Percentiles rank a stretch among this genome's conserved stretches.
Evolutionary conservation across 331 rosid species (phyloP).

Genomic region (Acacia pycnantha): DNA sequence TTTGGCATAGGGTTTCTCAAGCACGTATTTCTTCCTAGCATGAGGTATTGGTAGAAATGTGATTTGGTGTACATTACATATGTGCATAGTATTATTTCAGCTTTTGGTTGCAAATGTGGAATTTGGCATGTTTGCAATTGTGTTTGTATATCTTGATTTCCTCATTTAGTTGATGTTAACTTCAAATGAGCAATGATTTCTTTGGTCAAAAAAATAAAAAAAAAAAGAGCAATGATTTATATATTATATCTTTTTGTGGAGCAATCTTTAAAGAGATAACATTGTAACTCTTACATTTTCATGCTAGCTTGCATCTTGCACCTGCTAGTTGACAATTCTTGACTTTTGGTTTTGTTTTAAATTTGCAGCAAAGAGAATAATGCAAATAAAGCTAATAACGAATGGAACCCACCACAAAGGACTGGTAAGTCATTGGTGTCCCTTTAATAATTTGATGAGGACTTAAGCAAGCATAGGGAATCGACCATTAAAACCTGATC

Average conservation of each 20-base stretch:
- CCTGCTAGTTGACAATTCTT: not conserved
- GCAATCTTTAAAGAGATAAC: not conserved
- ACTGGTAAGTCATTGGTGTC: slow-evolving; percentile 51
- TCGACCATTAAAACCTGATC: not conserved
- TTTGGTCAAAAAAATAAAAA: not conserved
- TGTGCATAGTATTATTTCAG: not conserved
- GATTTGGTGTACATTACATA: not conserved
- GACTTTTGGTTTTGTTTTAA: not conserved
- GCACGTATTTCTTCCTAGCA: not conserved
- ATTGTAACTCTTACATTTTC: not conserved
- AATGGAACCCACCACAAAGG: slow-evolving; percentile 69
- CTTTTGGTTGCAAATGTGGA: not conserved
- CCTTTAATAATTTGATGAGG: not conserved
- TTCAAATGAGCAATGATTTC: not conserved
- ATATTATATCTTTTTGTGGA: not conserved
- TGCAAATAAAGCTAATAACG: slow-evolving; percentile 54
- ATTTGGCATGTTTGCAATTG: not conserved
- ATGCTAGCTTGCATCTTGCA: not conserved
- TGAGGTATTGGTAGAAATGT: not conserved
- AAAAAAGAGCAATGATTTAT: not conserved
- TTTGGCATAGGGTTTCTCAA: not conserved
- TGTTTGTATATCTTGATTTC: not conserved
- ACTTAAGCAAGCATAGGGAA: not conserved
- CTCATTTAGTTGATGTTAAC: not conserved
- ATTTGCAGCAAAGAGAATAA: slow-evolving; percentile 69